Percentiles rank a stretch among this genome's conserved stretches.
Evolutionary conservation across 495 filamentous ascomycete genomes (phyloP).

Genomic region (Neurospora sp.): DNA sequence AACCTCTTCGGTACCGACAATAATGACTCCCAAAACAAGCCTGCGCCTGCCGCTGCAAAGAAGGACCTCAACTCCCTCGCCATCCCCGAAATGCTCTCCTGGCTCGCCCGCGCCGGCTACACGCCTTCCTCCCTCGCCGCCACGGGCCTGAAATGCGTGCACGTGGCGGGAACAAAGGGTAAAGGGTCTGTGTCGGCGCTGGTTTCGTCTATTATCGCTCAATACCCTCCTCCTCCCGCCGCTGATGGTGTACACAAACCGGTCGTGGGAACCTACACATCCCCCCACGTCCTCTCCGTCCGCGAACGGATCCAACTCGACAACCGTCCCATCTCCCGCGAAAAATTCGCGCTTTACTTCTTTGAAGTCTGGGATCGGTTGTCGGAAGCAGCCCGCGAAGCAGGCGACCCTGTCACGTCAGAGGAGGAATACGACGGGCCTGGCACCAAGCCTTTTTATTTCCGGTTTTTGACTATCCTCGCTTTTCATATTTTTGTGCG

Average conservation of each 20-base stretch:
- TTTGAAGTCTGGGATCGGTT: slow-evolving; percentile 57
- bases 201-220: slow-evolving; percentile 31
- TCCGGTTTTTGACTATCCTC: slow-evolving; percentile 43
- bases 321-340: slow-evolving; percentile 36
- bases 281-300: slow-evolving; percentile 51
- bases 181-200: slow-evolving; percentile 48
- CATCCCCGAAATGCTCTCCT: slow-evolving; percentile 79
- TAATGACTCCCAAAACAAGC: not conserved
- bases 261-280: slow-evolving; percentile 42
- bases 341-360: slow-evolving; percentile 50
- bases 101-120: slow-evolving; percentile 67
- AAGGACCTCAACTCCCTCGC: slow-evolving; percentile 58
- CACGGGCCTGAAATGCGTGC: slow-evolving; percentile 32
- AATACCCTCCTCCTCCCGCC: slow-evolving; percentile 11
- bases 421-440: slow-evolving; percentile 19
- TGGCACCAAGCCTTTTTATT: slow-evolving; percentile 44
- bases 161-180: slow-evolving; percentile 55
- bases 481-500: slow-evolving; percentile 34
- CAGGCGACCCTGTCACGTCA: slow-evolving; percentile 3
- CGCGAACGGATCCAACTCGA: slow-evolving; percentile 59
- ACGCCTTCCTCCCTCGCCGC: slow-evolving; percentile 21
- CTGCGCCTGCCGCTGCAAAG: not conserved
- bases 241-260: too few relatives aligned
- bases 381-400: slow-evolving; percentile 25
- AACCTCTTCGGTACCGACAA: slow-evolving; percentile 19